Evolutionary conservation across 2,329 filamentous ascomycete species (phyloP).

Genomic region (Pestalotiopsis sp.): DNA sequence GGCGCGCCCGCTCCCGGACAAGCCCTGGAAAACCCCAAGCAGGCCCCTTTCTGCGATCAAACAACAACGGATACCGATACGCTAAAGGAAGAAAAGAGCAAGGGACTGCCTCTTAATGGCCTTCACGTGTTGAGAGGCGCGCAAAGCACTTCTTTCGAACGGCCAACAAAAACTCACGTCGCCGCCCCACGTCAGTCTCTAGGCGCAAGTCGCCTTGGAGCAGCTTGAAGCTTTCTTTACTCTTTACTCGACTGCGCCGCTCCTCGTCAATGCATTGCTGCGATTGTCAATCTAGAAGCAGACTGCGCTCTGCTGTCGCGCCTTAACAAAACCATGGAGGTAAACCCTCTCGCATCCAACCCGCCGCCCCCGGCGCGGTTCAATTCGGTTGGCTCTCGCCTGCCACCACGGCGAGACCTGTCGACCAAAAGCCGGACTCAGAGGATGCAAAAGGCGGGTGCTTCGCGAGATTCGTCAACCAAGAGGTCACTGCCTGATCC

Average conservation of each 20-base stretch:
- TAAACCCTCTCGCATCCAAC: slow-evolving; percentile 24
- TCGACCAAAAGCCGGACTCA: slow-evolving; percentile 19
- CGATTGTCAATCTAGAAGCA: slow-evolving; percentile 21
- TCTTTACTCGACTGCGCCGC: not conserved
- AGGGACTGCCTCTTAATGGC: not conserved
- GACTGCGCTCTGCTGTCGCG: slow-evolving; percentile 31
- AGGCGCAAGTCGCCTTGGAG: not conserved
- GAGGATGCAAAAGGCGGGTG: slow-evolving; percentile 19
- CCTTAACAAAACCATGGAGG: slow-evolving; percentile 30
- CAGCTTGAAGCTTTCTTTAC: not conserved
- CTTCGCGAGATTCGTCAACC: slow-evolving; percentile 20
- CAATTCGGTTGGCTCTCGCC: slow-evolving; percentile 23
- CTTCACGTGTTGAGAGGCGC: not conserved
- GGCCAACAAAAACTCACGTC: not conserved
- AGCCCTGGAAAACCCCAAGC: no score
- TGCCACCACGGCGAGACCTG: slow-evolving; percentile 20
- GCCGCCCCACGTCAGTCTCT: slow-evolving; percentile 2
- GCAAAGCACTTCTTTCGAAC: not conserved
- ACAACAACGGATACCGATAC: not conserved
- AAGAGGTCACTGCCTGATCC: slow-evolving; percentile 23
- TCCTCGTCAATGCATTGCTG: slow-evolving; percentile 31
- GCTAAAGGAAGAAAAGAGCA: not conserved
- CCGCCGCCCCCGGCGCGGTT: slow-evolving; percentile 24
- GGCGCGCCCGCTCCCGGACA: not conserved
- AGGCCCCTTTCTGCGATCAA: not conserved